A percentile compares a stretch with the other conserved stretches of the same genome.
Evolutionary conservation across 2,329 filamentous ascomycete species (phyloP).

Genomic region (Ceratocystis alfenasii): DNA sequence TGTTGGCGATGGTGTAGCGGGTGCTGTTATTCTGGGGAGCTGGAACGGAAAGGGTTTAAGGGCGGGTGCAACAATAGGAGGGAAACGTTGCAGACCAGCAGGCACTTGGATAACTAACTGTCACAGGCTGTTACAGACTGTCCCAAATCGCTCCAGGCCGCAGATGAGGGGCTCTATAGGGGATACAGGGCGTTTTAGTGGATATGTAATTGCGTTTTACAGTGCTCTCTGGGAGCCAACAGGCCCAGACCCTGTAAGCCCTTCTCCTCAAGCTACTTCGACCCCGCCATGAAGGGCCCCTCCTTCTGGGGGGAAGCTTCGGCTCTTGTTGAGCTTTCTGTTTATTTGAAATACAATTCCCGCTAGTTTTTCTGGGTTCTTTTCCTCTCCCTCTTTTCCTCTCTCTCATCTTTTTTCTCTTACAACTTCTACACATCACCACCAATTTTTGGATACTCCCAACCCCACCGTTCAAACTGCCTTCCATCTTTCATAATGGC

Average conservation of each 20-base stretch:
- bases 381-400: too few species aligned
- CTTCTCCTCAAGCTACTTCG: too few species aligned
- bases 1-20: background rate
- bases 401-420: too few species aligned
- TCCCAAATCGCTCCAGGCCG: too few species aligned
- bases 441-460: background rate
- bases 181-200: background rate
- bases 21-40: background rate
- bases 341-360: too few species aligned
- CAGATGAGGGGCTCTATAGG: background rate
- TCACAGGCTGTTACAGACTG: too few species aligned
- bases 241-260: background rate
- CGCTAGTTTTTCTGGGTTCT: too few species aligned
- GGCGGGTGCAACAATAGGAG: background rate
- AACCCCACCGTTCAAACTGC: slow-evolving; percentile 2
- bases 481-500: slow-evolving; percentile 46
- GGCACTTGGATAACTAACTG: too few species aligned
- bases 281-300: background rate
- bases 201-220: background rate
- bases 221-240: background rate
- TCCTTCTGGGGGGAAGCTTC: background rate
- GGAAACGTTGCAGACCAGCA: background rate
- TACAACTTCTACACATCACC: too few species aligned
- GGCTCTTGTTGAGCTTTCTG: too few species aligned
- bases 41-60: background rate